A percentile compares a stretch with the other conserved stretches of the same genome.
These are phyloP conservation scores for Hypholoma fasciculare DNA, from an alignment of 768 basidiomycete species.

Conservation along the genomic window DNA sequence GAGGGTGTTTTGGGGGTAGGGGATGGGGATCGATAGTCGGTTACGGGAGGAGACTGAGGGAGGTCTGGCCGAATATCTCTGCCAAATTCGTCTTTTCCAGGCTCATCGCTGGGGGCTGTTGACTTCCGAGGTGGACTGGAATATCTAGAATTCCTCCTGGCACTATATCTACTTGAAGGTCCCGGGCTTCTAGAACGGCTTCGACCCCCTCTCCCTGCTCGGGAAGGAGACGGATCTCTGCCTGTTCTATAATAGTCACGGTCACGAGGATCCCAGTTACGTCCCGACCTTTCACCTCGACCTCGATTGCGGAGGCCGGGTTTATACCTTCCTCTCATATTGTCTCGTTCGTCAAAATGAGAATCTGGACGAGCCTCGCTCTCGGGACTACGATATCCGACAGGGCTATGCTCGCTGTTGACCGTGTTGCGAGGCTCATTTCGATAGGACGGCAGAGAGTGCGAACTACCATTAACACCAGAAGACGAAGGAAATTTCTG, in stretches of 20 bases:
- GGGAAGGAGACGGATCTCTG: slow-evolving; percentile 37
- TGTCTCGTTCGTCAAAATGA: slow-evolving; percentile 50
- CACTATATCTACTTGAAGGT: slow-evolving; percentile 48
- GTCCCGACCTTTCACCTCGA: slow-evolving; percentile 48
- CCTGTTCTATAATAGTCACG: slow-evolving; percentile 49
- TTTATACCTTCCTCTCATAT: slow-evolving; percentile 52
- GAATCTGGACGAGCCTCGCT: slow-evolving; percentile 48
- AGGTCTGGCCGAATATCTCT: slow-evolving; percentile 72
- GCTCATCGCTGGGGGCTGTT: slow-evolving; percentile 21
- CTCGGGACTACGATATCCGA: slow-evolving; percentile 50
- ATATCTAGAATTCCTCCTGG: slow-evolving; percentile 49
- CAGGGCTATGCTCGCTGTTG: slow-evolving; percentile 42
- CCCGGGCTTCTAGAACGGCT: slow-evolving; percentile 77
- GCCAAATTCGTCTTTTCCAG: slow-evolving; percentile 85
- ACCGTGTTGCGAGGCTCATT: slow-evolving; percentile 42
- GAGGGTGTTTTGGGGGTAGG: slow-evolving; percentile 15
- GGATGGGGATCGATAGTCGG: slow-evolving; percentile 23
- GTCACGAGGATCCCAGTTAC: slow-evolving; percentile 60
- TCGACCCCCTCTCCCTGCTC: slow-evolving; percentile 41
- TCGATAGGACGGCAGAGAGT: slow-evolving; percentile 38
- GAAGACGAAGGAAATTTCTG: slow-evolving; percentile 29
- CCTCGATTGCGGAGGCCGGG: slow-evolving; percentile 62
- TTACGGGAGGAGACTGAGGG: slow-evolving; percentile 25
- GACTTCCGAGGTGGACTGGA: slow-evolving; percentile 62
- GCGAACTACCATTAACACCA: slow-evolving; percentile 35